Base-by-base conservation (phyloP, 2,329 filamentous ascomycete genomes). In the Sclerotinia trifoliorum region DNA sequence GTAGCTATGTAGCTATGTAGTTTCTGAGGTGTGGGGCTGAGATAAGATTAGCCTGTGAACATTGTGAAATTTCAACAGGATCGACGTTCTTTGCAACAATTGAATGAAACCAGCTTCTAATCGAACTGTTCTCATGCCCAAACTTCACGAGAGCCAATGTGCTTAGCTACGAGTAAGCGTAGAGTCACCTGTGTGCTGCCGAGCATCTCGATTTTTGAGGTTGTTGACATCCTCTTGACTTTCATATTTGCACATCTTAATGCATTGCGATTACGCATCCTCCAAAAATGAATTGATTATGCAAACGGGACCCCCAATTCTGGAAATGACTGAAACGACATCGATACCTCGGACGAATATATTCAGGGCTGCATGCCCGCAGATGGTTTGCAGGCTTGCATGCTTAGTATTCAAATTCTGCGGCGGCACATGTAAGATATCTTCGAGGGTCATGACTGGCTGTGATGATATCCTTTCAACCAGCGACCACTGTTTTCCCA, bases 11-110 rank as follows among this genome's bases (percentile, higher is more conserved):
- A n/a, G 39, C 21, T 48, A 35, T 6, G 35, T 35, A 17, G 29
- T 32, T 62, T 62, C 21, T 26, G 21, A 63, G 60, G n/a, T 63
- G 60, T 63, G 60, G 60, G 60, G 60, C 60, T 42, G n/a, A 63
- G 60, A 63, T 63, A 63, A 63, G 60, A 63, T 62, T 63, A 63
- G 60, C 46, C 60, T 51, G 26, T 49, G 15, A 63, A 63, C 32
- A 51, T 46, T 63, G 39, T 46, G 19, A 51, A 63, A 51, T 39
- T 26, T 51, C 15, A 63, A 42, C 32, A 42, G 15, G 19, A 26
- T 39, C 8, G 29, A 19, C n/a, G 32, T 39, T 26, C 29, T 35
- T 62, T 49, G 58, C 58, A 49, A 24, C 29, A 21, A n/a, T 49
- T 49, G 44, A 24, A 49, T 13, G 21, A 21, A 21, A 24, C 26